Percentiles rank a stretch among this genome's conserved stretches.
phyloP scores from a whole-genome alignment of 116 monocot species.

The Posidonia oceanica region DNA sequence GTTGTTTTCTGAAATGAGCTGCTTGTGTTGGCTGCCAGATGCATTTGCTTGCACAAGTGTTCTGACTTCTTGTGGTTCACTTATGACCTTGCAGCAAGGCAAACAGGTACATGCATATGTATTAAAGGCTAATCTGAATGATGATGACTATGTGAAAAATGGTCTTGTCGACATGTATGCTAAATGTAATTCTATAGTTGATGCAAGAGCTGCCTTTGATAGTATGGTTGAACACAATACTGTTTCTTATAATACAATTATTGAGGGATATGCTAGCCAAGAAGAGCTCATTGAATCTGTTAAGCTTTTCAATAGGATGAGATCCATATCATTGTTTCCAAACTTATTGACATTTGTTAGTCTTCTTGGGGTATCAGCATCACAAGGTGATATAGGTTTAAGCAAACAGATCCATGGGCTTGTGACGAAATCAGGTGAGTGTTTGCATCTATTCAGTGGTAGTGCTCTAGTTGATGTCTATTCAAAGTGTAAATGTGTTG shows the following conservation, averaged over 20 bases:
- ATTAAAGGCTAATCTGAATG: constrained; percentile 45
- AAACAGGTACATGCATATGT: constrained; percentile 57
- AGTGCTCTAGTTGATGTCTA: constrained; percentile 73
- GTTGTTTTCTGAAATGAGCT: constrained; percentile 49
- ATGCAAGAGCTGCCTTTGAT: constrained; percentile 47
- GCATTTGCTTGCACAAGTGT: constrained; percentile 81
- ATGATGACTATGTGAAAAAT: constrained; percentile 68
- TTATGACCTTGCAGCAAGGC: constrained; percentile 37
- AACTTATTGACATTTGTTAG: constrained; percentile 57
- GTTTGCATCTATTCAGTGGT: constrained; percentile 37
- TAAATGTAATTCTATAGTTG: constrained; percentile 45
- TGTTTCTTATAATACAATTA: constrained; percentile 79
- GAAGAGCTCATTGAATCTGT: constrained; percentile 33
- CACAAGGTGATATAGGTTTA: constrained; percentile 20
- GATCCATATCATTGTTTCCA: constrained; percentile 24
- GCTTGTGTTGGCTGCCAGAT: constrained; percentile 47
- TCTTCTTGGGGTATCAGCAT: constrained; percentile 49
- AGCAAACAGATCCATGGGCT: constrained; percentile 67
- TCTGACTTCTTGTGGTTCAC: constrained; percentile 55
- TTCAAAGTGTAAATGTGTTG: constrained; percentile 50
- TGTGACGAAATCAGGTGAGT: constrained; percentile 36
- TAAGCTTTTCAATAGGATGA: constrained; percentile 55
- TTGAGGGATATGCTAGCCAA: constrained; percentile 63
- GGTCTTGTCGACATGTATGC: constrained; percentile 81
- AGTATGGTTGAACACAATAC: constrained; percentile 28